Conservation (phyloP, 805 yeast genomes). For the Candida sphagnicola region DNA sequence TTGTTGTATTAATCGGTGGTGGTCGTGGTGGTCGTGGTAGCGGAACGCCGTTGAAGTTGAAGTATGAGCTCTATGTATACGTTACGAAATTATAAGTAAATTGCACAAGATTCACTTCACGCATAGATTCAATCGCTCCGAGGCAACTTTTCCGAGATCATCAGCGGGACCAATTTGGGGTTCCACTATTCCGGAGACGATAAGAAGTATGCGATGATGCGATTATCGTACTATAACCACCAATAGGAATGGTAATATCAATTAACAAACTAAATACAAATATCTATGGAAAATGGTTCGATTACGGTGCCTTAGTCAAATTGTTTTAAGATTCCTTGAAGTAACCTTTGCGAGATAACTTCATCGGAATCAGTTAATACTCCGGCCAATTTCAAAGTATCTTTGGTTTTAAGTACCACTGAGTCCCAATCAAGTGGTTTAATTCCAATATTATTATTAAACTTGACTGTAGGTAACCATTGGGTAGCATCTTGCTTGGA, state of each 20-base stretch:
- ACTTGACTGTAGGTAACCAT: constrained; percentile 79
- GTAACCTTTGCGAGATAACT: constrained; percentile 23
- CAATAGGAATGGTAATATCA: not conserved
- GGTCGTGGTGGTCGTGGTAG: too few relatives aligned
- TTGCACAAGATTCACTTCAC: too few relatives aligned
- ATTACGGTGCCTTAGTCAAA: constrained; percentile 6
- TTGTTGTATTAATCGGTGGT: too few relatives aligned
- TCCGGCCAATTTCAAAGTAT: constrained; percentile 59
- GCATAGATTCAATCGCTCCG: too few relatives aligned
- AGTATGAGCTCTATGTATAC: too few relatives aligned
- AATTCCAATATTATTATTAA: constrained; percentile 41
- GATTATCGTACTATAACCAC: too few relatives aligned
- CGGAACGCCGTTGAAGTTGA: too few relatives aligned
- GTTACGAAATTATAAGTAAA: too few relatives aligned
- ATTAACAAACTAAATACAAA: not conserved
- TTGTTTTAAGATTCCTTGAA: constrained; percentile 13
- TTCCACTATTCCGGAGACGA: too few relatives aligned
- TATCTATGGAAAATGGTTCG: not conserved
- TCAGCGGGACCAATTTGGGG: too few relatives aligned
- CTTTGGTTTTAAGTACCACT: constrained; percentile 53
- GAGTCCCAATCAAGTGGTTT: constrained; percentile 43
- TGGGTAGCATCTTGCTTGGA: constrained; percentile 69
- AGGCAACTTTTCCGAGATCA: too few relatives aligned
- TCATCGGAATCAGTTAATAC: constrained; percentile 39
- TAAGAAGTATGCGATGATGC: too few relatives aligned